Evolutionary conservation across 164 flowering plant genomes (phyloP), one percentile per base, ranked within the genome.

Genomic region (Magnolia sinica): DNA sequence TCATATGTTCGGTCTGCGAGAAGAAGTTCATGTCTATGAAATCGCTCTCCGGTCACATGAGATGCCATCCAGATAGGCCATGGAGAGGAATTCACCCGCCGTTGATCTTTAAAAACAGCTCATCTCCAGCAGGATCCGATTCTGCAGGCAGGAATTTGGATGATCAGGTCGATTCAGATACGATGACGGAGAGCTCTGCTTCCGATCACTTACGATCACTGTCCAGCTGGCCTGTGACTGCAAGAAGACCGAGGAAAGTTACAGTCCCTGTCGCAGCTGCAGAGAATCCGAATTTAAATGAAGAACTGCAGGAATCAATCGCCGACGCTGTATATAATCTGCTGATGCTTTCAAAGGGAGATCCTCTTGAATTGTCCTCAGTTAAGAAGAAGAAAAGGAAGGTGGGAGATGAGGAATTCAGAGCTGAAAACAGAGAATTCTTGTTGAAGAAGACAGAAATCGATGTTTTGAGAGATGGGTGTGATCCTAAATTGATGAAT

Each of bases 11-110:
- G 0, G 31, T 81, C 1, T 93, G 96, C 72, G 72, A 70, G 1
- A 93, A 83, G 82, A 31, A 4, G n/a, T 91, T 93, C 67, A 79
- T 79, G 0, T 88, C 95, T 0, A 64, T 64, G 83, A 91, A 91
- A 74, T 79, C 91, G 0, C 68, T 93, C 79, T 89, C 70, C 24
- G 98, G 98, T 29, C 98, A 93, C 77, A 88, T 91, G 93, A 91
- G 96, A 75, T 85, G 82, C 23, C 98, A 93, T 73, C 93, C 93
- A 0, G 90, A 89, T 7, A 82, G 96, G 70, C 45, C 29, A 13
- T 88, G 87, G 88, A 81, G 88, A 24, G 96, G 94, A n/a, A 81
- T 90, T 74, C 76, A 73, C 0, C 92, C 92, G 4, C 94, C 91
- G 10, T 31, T 23, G 7, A 50, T 37, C 7, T 10, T 10, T 18